Evolutionary conservation across 345 rosid species (phyloP), one percentile per base, ranked within the genome.

Genomic region (Eucalyptus leucophloia): DNA sequence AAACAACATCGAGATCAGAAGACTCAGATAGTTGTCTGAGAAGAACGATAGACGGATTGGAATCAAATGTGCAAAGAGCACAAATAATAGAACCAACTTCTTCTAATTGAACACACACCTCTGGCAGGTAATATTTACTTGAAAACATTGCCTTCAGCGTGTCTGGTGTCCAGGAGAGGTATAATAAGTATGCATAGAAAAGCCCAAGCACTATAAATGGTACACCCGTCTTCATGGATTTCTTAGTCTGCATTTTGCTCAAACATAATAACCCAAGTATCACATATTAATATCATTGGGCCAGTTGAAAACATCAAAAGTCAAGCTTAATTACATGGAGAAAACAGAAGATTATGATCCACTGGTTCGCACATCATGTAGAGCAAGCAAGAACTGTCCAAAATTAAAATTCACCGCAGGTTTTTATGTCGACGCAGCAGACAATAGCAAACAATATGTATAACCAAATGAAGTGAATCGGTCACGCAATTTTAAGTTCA

Each of bases 111-210:
- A 54, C 32, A 51, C 81, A 28, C 89, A 96, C 99, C 99, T 98
- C 99, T 24, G 99, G 99, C 86, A 97, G 91, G 96, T 92, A 90
- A 92, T 97, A 94, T 93, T 97, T 93, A 90, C 93, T 95, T 4
- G 97, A 95, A 90, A 97, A 98, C 94, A 98, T 97, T 40, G 92
- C 89, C 90, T 88, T 88, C 37, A 95, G 49, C 3, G 97, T 96
- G 49, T 95, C 96, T 1, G 99, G 99, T 9, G 97, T 96, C 99
- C 99, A 96, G 5, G 99, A 97, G 87, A 96, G 96, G 92, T 92
- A 96, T n/a, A 98, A 89, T 42, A 97, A 93, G 94, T 94, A 96
- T 24, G 92, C 96, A 54, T 97, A 96, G 6, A 97, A 90, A 89
- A 96, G 89, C 82, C 99, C 98, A 32, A 98, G 98, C 89, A 93